Evolutionary conservation across 2,329 filamentous ascomycete genomes (phyloP), one percentile per base, ranked within the genome.

Genomic region (Epichloe amarillans): DNA sequence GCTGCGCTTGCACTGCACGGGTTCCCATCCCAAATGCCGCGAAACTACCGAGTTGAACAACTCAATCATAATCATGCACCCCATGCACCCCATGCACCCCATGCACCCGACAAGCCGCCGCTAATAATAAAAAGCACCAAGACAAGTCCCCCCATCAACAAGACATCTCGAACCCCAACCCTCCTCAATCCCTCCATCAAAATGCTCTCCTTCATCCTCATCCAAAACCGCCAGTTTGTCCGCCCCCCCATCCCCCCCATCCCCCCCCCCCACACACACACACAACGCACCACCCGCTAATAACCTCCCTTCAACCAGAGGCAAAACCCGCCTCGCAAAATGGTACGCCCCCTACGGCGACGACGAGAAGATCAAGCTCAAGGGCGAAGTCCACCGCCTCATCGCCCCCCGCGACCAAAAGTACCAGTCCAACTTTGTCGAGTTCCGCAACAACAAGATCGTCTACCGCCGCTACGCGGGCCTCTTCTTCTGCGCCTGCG

Each of bases 401-500:
- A 91, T 98, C 54, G 93, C 93, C 0, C 93, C 93, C 6, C 87
- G 93, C 64, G 93, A 98, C 71, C 93, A 98, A 67, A 98, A 98
- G 67, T 95, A 98, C 75, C 93, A 98, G 69, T 95, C 89, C 72
- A 98, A 98, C 74, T 98, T 98, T 64, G 93, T 98, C 76, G 93
- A 98, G 72, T 84, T 86, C 73, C 86, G 88, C 58, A 87, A 89
- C 71, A 89, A 91, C 66, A 97, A 96, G 74, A 86, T 98, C 61
- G 88, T 98, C 50, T 98, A 98, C 74, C 85, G 94, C 43, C 86
- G 93, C 55, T 98, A 98, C 71, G 93, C 93, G 0, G 93, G 93
- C 0, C 82, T 98, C 53, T 98, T 98, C 80, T 98, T 98, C 75
- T 98, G 93, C 75, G 94, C 90, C 50, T 97, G 93, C 70, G 93